Base-by-base conservation (phyloP, 257 asterid species). In the Solanum piurae region DNA sequence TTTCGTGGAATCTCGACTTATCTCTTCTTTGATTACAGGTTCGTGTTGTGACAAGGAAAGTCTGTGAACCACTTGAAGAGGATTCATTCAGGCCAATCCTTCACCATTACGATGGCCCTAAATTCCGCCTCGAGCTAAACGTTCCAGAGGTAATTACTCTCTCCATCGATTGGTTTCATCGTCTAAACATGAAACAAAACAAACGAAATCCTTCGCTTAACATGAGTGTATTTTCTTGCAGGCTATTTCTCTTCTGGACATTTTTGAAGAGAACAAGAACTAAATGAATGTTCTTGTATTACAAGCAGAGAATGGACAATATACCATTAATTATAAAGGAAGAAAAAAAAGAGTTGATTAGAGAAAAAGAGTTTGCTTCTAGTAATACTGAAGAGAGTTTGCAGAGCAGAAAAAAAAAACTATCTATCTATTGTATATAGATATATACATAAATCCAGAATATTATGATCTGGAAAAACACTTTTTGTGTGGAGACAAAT, bases 91-190 rank as follows among this genome's bases (percentile, higher is more conserved):
- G 99, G 94, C 99, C 99, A 42, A 92, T 97, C 37, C 98, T 97
- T 88, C 99, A 97, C 89, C 99, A 97, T 88, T 97, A 97, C 69
- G 99, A 97, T 29, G 99, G 99, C 13, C 99, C 99, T 55, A 97
- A 97, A 89, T 97, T 97, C 93, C 98, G 99, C 20, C 99, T 97
- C 1, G 99, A 97, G 66, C 89, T 97, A 60, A 95, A 91, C 87
- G 86, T 96, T 71, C 99, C 99, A 20, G 99, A 97, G 99, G 99
- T 96, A 90, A 73, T 60, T 80, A 52, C 5, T 33, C 9, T 31
- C 18, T 25, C 20, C 14, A 21, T 75, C 4, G 20, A 77, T 20
- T 0, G 12, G 12, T 55, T 55, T 3, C 64, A 55, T 25, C 3
- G 3, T 4, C 55, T 27, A 27, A 68, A 64, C 21, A 33, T 85